Percentiles rank a stretch among this genome's conserved stretches.
Evolutionary conservation across 2,329 filamentous ascomycete species (phyloP).

Genomic region (Monosporascus ibericus): DNA sequence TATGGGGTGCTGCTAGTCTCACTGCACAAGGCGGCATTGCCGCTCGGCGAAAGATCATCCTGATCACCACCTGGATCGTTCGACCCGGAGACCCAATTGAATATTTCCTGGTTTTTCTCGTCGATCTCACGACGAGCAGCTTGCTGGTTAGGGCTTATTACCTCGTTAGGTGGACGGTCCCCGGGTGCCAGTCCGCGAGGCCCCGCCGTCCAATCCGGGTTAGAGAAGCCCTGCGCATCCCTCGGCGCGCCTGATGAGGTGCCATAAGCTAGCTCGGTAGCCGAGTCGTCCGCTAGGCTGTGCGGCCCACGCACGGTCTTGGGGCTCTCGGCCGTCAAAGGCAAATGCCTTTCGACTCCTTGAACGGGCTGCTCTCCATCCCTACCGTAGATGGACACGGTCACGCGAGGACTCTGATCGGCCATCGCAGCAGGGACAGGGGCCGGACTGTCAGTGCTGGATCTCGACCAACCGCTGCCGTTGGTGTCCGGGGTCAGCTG

Average conservation of each 20-base stretch:
- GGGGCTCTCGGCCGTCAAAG: conserved; percentile 26
- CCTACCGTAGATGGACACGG: conserved; percentile 49
- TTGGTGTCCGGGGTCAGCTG: conserved; percentile 46
- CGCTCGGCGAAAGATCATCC: conserved; percentile 1
- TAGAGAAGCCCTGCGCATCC: conserved; percentile 37
- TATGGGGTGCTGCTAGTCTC: conserved; percentile 5
- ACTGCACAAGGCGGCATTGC: conserved; percentile 6
- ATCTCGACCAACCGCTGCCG: conserved; percentile 43
- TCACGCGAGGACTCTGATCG: conserved; percentile 47
- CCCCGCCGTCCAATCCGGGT: conserved; percentile 31
- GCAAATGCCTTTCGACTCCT: conserved; percentile 34
- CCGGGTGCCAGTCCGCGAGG: conserved; percentile 43
- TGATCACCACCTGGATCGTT: conserved; percentile 2
- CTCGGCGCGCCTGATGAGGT: conserved; percentile 23
- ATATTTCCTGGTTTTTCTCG: conserved; percentile 45
- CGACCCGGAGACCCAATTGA: conserved; percentile 39
- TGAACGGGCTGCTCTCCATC: conserved; percentile 30
- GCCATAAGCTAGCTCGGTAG: conserved; percentile 14
- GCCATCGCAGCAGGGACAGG: conserved; percentile 35
- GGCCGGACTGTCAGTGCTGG: conserved; percentile 34
- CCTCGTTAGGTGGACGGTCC: conserved; percentile 36
- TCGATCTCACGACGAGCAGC: conserved; percentile 33
- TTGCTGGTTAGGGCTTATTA: conserved; percentile 44
- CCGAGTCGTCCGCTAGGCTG: conserved; percentile 33
- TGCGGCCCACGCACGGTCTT: conserved; percentile 28